Evolutionary conservation across 768 basidiomycete genomes (phyloP).

Genomic region (Hypsizygus marmoreus): DNA sequence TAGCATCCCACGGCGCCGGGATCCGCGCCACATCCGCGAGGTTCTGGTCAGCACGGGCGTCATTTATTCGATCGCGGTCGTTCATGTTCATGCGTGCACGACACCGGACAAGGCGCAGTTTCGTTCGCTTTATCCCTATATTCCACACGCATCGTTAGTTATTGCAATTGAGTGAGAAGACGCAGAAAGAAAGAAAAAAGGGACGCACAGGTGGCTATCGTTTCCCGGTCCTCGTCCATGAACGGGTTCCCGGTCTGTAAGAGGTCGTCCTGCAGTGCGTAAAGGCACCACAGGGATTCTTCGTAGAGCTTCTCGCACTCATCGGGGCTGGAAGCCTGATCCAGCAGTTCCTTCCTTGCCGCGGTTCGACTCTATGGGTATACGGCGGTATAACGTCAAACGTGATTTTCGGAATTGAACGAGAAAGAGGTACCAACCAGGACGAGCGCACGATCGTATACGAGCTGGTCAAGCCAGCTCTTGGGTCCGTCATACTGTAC

Average conservation of each 20-base stretch:
- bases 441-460: conserved; percentile 89
- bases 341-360: conserved; percentile 86
- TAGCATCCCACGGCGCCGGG: conserved; percentile 73
- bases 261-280: conserved; percentile 88
- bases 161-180: neutral
- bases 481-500: conserved; percentile 80
- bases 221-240: conserved; percentile 79
- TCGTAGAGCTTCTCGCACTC: conserved; percentile 95
- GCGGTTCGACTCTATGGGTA: conserved; percentile 81
- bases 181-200: conserved; percentile 5
- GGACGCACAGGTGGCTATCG: conserved; percentile 72
- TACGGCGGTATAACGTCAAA: neutral
- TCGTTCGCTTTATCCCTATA: conserved; percentile 83
- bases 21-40: conserved; percentile 70
- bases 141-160: no score
- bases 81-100: conserved; percentile 78
- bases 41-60: conserved; percentile 79
- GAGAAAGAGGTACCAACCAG: conserved; percentile 63
- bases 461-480: conserved; percentile 84
- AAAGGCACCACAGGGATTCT: conserved; percentile 91
- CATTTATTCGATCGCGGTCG: conserved; percentile 68
- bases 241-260: conserved; percentile 81
- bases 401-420: neutral
- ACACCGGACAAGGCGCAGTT: conserved; percentile 79
- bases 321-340: conserved; percentile 71